phyloP scores from a whole-genome alignment of 768 basidiomycete species.

The Hirschioporus abietinus region DNA sequence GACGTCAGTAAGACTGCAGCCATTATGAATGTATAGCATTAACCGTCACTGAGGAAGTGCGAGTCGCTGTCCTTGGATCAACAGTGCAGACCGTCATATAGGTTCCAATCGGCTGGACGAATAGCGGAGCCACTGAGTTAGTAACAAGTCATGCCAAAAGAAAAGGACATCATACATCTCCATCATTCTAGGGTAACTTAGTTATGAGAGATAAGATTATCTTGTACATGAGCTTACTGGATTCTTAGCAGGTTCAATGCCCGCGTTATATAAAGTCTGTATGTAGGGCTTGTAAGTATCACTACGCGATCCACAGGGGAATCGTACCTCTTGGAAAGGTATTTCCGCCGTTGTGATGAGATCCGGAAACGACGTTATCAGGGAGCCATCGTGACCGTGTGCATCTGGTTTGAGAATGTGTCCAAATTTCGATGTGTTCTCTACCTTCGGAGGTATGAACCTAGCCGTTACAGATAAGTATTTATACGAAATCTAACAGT shows the following conservation, averaged over 20 bases:
- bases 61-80: constrained; percentile 15
- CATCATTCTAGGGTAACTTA: not conserved
- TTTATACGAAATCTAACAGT: not conserved
- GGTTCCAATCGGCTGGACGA: constrained; percentile 9
- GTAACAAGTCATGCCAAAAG: not conserved
- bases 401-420: constrained; percentile 5
- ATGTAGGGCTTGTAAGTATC: not conserved
- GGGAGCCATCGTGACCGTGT: constrained; percentile 7
- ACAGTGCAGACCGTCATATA: constrained; percentile 4
- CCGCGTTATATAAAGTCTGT: not conserved
- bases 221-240: not conserved
- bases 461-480: constrained; percentile 1
- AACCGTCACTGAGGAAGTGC: constrained; percentile 15
- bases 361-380: constrained; percentile 9
- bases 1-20: constrained; percentile 23
- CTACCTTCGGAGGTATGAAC: constrained; percentile 7
- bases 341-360: constrained; percentile 2
- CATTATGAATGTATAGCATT: constrained; percentile 17
- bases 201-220: not conserved
- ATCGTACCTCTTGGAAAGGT: constrained; percentile 5
- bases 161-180: not conserved
- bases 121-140: not conserved
- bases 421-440: not conserved
- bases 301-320: not conserved
- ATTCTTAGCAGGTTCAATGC: constrained; percentile 2